These are phyloP conservation scores for Collybiopsis confluens DNA, from an alignment of 768 basidiomycete species.

Conservation along the genomic window DNA sequence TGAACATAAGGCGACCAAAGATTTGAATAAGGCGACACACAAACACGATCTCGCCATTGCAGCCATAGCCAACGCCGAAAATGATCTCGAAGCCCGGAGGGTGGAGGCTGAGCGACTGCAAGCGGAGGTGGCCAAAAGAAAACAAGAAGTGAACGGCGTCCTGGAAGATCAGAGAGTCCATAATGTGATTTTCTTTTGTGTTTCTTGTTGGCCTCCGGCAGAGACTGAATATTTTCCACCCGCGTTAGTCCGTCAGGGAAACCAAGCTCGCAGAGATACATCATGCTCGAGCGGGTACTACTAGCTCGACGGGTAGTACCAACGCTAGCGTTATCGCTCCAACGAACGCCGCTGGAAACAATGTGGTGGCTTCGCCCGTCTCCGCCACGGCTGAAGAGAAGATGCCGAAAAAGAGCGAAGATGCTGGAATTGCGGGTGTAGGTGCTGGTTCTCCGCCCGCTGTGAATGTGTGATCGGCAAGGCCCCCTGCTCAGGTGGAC, in stretches of 20 bases:
- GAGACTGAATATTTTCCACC: not conserved
- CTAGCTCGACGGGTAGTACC: not conserved
- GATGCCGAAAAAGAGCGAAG: not conserved
- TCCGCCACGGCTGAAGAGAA: not conserved
- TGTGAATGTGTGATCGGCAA: not conserved
- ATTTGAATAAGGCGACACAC: slow-evolving; percentile 42
- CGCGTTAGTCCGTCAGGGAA: slow-evolving; percentile 12
- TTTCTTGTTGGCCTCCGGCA: not conserved
- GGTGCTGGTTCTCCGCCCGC: not conserved
- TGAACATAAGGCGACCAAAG: slow-evolving; percentile 40
- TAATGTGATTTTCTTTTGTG: slow-evolving; percentile 9
- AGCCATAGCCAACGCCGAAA: slow-evolving; percentile 31
- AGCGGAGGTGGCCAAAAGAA: not conserved
- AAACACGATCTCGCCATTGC: slow-evolving; percentile 39
- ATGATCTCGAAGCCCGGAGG: slow-evolving; percentile 22
- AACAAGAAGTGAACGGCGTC: not conserved
- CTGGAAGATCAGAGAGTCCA: slow-evolving; percentile 11
- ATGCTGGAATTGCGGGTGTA: not conserved
- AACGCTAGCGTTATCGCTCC: not conserved
- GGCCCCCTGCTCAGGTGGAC: too few species aligned
- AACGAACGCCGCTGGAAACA: not conserved
- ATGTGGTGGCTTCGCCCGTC: not conserved
- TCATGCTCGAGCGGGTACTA: slow-evolving; percentile 10
- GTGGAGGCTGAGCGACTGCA: slow-evolving; percentile 15
- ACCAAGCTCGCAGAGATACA: slow-evolving; percentile 10